A percentile compares a stretch with the other conserved stretches of the same genome.
phyloP scores from a whole-genome alignment of 1,284 basidiomycete species.

The Golubevia pallescens region DNA sequence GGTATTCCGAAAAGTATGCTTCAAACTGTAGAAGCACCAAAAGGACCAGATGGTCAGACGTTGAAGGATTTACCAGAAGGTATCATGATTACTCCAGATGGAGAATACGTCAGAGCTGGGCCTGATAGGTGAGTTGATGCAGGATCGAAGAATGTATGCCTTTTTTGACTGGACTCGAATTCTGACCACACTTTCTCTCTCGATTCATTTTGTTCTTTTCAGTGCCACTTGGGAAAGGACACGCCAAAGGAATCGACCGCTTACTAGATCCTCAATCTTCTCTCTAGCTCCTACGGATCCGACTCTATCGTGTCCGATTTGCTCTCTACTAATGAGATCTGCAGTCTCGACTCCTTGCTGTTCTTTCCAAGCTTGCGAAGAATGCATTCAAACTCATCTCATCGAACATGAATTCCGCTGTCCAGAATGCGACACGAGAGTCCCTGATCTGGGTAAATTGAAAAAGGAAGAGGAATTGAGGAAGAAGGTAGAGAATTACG shows the following conservation, averaged over 20 bases:
- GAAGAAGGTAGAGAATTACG: slow-evolving; percentile 47
- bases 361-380: slow-evolving; percentile 54
- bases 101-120: slow-evolving; percentile 58
- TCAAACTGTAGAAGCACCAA: slow-evolving; percentile 81
- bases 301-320: slow-evolving; percentile 53
- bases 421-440: slow-evolving; percentile 59
- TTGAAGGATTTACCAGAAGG: slow-evolving; percentile 18
- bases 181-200: background rate
- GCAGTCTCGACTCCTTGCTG: slow-evolving; percentile 59
- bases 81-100: slow-evolving; percentile 61
- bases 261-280: slow-evolving; percentile 56
- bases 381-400: slow-evolving; percentile 59
- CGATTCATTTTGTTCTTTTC: background rate
- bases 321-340: slow-evolving; percentile 49
- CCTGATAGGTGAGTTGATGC: slow-evolving; percentile 36
- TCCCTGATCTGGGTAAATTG: slow-evolving; percentile 49
- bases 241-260: slow-evolving; percentile 39
- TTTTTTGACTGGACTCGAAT: background rate
- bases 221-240: slow-evolving; percentile 43
- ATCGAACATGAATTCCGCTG: slow-evolving; percentile 61
- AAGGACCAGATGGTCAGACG: slow-evolving; percentile 30
- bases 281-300: slow-evolving; percentile 52
- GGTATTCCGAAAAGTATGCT: slow-evolving; percentile 97
- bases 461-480: slow-evolving; percentile 50
- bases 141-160: background rate